These are phyloP conservation scores for Davidsoniella australis DNA, from an alignment of 2,329 filamentous ascomycete species.

Conservation along the genomic window DNA sequence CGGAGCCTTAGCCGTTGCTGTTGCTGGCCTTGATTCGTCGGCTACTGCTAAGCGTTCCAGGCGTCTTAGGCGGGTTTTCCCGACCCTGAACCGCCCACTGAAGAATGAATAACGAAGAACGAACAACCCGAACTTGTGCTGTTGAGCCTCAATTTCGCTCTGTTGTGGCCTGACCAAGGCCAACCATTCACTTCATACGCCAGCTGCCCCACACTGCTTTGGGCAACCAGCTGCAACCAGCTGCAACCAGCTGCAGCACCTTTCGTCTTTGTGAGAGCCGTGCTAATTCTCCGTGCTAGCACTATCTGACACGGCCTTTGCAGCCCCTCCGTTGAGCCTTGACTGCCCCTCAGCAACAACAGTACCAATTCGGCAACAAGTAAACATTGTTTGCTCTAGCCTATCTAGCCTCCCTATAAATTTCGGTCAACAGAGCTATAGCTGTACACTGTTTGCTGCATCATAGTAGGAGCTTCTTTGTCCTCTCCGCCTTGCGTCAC, in stretches of 20 bases:
- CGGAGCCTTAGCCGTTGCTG: background rate
- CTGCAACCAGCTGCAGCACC: background rate
- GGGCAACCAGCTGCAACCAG: background rate
- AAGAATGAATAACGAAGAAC: background rate
- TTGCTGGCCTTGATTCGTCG: background rate
- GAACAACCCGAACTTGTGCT: background rate
- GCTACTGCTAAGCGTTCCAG: no score
- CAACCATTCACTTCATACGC: background rate
- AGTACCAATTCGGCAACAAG: constrained; percentile 1
- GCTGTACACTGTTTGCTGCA: no score
- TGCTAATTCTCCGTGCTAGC: no score
- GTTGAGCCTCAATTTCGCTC: background rate
- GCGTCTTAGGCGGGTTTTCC: constrained; percentile 14
- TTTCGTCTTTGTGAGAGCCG: no score
- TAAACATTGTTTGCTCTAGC: background rate
- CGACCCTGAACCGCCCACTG: constrained; percentile 4
- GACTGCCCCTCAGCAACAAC: constrained; percentile 5
- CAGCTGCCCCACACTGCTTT: background rate
- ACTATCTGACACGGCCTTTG: background rate
- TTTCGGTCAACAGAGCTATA: no score
- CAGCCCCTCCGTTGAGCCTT: background rate
- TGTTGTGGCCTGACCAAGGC: background rate
- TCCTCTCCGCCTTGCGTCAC: constrained; percentile 1
- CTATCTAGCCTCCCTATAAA: background rate
- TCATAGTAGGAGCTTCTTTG: background rate